Conservation (phyloP, 1,284 basidiomycete species). For the Sporisorium sorghi region DNA sequence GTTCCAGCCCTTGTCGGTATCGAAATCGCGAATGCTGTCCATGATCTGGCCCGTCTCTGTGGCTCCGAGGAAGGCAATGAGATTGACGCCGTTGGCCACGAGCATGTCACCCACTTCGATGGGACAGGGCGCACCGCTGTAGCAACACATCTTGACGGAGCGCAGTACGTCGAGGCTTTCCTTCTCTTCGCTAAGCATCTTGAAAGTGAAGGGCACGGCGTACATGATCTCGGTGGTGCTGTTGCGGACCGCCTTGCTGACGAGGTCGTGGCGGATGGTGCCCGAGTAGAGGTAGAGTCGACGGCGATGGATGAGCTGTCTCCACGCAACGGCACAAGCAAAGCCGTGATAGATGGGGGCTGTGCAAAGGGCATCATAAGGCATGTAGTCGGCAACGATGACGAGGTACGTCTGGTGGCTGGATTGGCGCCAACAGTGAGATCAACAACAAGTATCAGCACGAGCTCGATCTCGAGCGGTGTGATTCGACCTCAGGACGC, state of each 20-base stretch:
- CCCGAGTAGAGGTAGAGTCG: constrained; percentile 36
- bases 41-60: constrained; percentile 69
- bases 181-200: constrained; percentile 74
- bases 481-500: background rate
- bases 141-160: constrained; percentile 73
- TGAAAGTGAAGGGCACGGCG: constrained; percentile 71
- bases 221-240: constrained; percentile 54
- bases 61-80: constrained; percentile 74
- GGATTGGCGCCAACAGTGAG: background rate
- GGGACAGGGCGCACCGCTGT: constrained; percentile 70
- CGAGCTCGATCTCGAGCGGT: background rate
- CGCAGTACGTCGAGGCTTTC: constrained; percentile 72
- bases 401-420: constrained; percentile 31
- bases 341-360: constrained; percentile 51
- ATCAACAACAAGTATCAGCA: background rate
- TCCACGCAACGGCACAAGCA: constrained; percentile 34
- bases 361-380: constrained; percentile 32
- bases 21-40: constrained; percentile 73
- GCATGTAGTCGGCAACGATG: constrained; percentile 26
- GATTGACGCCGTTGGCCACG: constrained; percentile 73
- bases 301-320: constrained; percentile 25
- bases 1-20: constrained; percentile 76
- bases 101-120: constrained; percentile 75
- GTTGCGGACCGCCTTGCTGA: constrained; percentile 11
- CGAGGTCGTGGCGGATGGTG: constrained; percentile 27